phyloP scores from a whole-genome alignment of 192 early-diverging fungal genomes.

The Coemansia sp. region DNA sequence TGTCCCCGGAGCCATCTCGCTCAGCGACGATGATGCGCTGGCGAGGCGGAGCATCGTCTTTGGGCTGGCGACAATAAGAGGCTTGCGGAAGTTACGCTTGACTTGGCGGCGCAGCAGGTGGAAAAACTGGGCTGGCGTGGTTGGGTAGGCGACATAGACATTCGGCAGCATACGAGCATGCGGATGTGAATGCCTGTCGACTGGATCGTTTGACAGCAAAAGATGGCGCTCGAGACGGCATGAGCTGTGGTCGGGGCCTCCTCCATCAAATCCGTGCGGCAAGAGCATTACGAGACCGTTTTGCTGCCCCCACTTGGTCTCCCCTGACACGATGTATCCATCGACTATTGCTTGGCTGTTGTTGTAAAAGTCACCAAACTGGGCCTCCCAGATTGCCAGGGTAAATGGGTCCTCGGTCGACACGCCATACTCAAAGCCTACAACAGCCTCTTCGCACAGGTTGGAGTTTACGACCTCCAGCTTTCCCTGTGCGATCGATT shows the following conservation, averaged over 20 bases:
- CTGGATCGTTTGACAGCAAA: slow-evolving; percentile 80
- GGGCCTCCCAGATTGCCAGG: slow-evolving; percentile 97
- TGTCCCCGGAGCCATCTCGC: slow-evolving; percentile 87
- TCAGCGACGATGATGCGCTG: slow-evolving; percentile 64
- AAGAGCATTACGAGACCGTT: slow-evolving; percentile 87
- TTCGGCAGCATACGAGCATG: slow-evolving; percentile 76
- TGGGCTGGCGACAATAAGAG: slow-evolving; percentile 78
- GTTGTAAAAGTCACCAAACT: slow-evolving; percentile 99
- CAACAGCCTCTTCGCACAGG: slow-evolving; percentile 88
- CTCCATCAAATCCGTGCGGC: slow-evolving; percentile 94
- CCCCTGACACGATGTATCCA: slow-evolving; percentile 81
- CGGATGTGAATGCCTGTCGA: slow-evolving; percentile 43
- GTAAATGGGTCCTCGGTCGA: slow-evolving; percentile 83
- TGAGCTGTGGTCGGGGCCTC: slow-evolving; percentile 92
- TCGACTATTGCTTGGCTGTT: slow-evolving; percentile 95
- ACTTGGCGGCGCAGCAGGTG: slow-evolving; percentile 91
- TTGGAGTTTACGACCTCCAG: slow-evolving; percentile 89
- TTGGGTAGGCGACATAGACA: slow-evolving; percentile 87
- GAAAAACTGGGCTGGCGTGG: slow-evolving; percentile 95
- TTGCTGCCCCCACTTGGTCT: slow-evolving; percentile 94
- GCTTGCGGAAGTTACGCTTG: slow-evolving; percentile 87
- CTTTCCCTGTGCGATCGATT: slow-evolving; percentile 49
- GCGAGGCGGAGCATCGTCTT: slow-evolving; percentile 70
- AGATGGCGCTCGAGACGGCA: slow-evolving; percentile 90
- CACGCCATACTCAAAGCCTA: slow-evolving; percentile 95